phyloP scores from a whole-genome alignment of 495 filamentous ascomycete genomes.

The Penicillium dipodomyicola region DNA sequence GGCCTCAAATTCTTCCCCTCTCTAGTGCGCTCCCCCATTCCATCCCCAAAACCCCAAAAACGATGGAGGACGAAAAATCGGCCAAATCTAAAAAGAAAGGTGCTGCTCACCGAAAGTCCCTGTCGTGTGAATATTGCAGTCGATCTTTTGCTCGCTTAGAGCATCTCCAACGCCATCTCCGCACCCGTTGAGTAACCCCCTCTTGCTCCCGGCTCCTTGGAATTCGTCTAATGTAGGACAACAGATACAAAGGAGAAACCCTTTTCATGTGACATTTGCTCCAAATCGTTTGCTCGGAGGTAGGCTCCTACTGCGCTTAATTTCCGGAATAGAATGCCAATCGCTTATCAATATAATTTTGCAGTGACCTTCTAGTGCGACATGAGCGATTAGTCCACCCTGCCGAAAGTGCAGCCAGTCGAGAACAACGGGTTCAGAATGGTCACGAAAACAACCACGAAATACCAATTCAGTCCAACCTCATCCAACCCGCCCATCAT shows the following conservation, averaged over 20 bases:
- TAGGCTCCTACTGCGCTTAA: conserved; percentile 21
- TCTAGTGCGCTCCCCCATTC: conserved; percentile 25
- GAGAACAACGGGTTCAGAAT: conserved; percentile 41
- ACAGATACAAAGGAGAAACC: conserved; percentile 55
- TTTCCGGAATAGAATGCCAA: conserved; percentile 13
- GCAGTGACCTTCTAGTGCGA: conserved; percentile 66
- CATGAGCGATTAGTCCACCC: conserved; percentile 73
- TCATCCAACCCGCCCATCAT: conserved; percentile 41
- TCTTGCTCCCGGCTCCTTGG: conserved; percentile 14
- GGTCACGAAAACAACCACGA: conserved; percentile 26
- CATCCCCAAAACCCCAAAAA: conserved; percentile 31
- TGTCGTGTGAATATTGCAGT: conserved; percentile 51
- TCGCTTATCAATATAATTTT: conserved; percentile 28
- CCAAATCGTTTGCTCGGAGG: conserved; percentile 52
- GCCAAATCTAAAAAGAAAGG: conserved; percentile 48
- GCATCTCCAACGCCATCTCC: conserved; percentile 54
- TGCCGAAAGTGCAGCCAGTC: conserved; percentile 51
- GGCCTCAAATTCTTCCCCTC: conserved; percentile 33
- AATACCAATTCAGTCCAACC: conserved; percentile 38
- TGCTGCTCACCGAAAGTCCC: conserved; percentile 44
- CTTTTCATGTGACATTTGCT: conserved; percentile 54
- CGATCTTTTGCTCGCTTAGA: conserved; percentile 51
- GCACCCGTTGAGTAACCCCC: conserved; percentile 53
- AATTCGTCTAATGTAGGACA: conserved; percentile 29
- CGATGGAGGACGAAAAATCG: conserved; percentile 47